These are phyloP conservation scores for Graphiopsis chlorocephala DNA, from an alignment of 2,329 filamentous ascomycete genomes.

Conservation along the genomic window DNA sequence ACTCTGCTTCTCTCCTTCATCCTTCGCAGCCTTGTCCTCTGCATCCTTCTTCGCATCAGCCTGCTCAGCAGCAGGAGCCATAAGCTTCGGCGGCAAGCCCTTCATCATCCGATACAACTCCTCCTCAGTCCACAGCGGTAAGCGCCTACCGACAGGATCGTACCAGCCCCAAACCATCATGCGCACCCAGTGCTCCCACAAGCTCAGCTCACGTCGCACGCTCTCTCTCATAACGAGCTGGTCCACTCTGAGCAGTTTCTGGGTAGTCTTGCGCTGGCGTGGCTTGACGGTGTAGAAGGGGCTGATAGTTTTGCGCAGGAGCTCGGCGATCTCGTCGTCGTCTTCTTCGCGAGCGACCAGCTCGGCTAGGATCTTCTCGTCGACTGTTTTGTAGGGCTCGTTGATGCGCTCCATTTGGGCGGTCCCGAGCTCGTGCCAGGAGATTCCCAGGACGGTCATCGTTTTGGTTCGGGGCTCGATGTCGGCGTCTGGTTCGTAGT, in stretches of 20 bases:
- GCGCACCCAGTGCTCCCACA: conserved; percentile 54
- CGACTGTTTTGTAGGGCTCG: conserved; percentile 18
- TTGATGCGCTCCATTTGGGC: conserved; percentile 50
- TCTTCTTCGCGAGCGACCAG: conserved; percentile 22
- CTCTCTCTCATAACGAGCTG: conserved; percentile 59
- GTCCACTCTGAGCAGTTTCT: conserved; percentile 53
- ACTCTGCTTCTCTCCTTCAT: not conserved
- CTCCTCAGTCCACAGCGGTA: not conserved
- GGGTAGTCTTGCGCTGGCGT: not conserved
- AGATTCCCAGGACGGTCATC: conserved; percentile 50
- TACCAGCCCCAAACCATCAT: conserved; percentile 60
- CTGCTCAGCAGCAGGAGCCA: not conserved
- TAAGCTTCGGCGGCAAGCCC: not conserved
- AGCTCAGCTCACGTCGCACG: conserved; percentile 49
- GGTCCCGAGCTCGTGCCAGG: conserved; percentile 51
- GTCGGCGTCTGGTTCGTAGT: conserved; percentile 40
- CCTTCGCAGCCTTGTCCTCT: not conserved
- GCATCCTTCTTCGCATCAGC: not conserved
- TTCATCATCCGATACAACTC: conserved; percentile 3
- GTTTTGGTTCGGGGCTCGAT: conserved; percentile 18
- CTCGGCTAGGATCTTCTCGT: conserved; percentile 2
- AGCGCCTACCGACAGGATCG: not conserved
- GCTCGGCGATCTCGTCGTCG: conserved; percentile 37
- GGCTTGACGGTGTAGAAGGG: not conserved
- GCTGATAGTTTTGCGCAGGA: conserved; percentile 3